A percentile compares a stretch with the other conserved stretches of the same genome.
These are phyloP conservation scores for Mycosphaerella sp. DNA, from an alignment of 2,329 filamentous ascomycete species.

Conservation along the genomic window DNA sequence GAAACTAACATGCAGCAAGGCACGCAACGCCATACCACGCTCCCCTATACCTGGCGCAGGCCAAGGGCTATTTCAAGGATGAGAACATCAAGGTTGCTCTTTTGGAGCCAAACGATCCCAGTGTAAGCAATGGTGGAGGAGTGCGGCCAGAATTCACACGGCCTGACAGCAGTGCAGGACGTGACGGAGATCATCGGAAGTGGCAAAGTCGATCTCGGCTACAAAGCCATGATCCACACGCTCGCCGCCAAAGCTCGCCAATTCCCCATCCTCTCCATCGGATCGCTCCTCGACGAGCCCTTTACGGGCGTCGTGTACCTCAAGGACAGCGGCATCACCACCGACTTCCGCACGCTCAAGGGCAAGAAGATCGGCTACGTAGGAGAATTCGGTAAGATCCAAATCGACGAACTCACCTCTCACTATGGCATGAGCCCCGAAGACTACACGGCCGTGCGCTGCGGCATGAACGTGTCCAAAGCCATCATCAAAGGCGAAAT, in stretches of 20 bases:
- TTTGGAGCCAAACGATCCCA: constrained; percentile 71
- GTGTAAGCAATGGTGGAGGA: constrained; percentile 39
- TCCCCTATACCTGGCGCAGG: constrained; percentile 68
- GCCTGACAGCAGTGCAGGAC: constrained; percentile 43
- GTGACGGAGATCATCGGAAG: constrained; percentile 75
- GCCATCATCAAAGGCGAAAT: constrained; percentile 67
- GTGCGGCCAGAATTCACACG: neutral
- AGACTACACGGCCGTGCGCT: constrained; percentile 71
- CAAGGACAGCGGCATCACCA: constrained; percentile 65
- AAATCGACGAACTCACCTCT: constrained; percentile 68
- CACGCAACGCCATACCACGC: constrained; percentile 77
- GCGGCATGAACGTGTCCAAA: constrained; percentile 74
- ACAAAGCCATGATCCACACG: constrained; percentile 81
- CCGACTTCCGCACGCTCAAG: constrained; percentile 67
- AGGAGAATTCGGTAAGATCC: constrained; percentile 66
- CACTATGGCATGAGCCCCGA: constrained; percentile 67
- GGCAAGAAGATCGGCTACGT: constrained; percentile 74
- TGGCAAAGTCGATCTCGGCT: constrained; percentile 69
- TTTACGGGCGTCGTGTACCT: constrained; percentile 75
- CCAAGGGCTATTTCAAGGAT: constrained; percentile 67
- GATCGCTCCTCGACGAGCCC: constrained; percentile 69
- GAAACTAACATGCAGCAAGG: constrained; percentile 42
- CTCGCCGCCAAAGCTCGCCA: constrained; percentile 70
- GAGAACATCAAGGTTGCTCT: constrained; percentile 72
- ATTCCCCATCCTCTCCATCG: constrained; percentile 67